Evolutionary conservation across 73 alveolate genomes (phyloP).

Genomic region (Diophrys sp.): DNA sequence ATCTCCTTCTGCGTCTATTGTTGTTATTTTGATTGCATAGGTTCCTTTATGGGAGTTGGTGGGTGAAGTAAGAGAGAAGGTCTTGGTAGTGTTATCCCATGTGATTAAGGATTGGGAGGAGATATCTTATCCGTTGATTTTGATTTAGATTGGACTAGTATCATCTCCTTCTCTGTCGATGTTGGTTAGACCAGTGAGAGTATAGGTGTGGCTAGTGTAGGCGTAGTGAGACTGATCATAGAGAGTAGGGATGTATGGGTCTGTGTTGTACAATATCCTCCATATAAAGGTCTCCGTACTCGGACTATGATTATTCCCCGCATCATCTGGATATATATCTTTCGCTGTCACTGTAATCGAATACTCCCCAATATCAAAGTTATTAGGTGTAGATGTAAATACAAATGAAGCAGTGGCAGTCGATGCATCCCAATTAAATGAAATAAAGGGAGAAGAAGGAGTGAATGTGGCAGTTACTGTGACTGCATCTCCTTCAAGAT

Average conservation of each 20-base stretch:
- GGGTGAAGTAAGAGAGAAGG: neutral
- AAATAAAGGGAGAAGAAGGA: neutral
- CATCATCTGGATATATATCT: neutral
- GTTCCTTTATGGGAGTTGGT: neutral
- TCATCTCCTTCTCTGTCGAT: neutral
- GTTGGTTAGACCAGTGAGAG: neutral
- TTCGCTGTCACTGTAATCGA: neutral
- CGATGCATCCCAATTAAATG: neutral
- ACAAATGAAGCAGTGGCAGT: neutral
- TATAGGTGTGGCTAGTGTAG: neutral
- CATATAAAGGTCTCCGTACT: neutral
- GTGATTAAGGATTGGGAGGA: neutral
- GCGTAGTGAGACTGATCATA: neutral
- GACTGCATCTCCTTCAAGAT: neutral
- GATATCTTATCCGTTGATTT: neutral
- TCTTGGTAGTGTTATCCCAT: neutral
- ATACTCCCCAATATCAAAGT: neutral
- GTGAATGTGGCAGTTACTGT: neutral
- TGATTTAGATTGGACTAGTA: neutral
- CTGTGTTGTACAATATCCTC: neutral
- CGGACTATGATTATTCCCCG: neutral
- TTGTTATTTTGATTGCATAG: neutral
- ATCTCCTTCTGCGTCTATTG: neutral
- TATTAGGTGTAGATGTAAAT: too few species aligned
- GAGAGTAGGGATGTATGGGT: neutral